These are phyloP conservation scores for Bolboschoenoplectus hybrid DNA, from an alignment of 202 grass and related monocot species.

Conservation along the genomic window DNA sequence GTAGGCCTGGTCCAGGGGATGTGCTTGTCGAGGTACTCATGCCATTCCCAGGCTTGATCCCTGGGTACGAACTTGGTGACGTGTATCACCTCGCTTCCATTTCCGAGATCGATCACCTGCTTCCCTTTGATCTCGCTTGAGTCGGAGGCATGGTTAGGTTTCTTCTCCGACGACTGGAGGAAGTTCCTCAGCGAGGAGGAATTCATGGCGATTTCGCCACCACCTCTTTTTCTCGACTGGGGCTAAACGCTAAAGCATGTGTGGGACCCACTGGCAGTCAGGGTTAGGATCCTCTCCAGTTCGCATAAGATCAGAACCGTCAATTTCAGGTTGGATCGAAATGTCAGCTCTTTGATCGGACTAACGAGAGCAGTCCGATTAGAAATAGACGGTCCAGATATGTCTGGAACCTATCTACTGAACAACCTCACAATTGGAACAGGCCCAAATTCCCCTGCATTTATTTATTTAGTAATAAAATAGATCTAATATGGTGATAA, in stretches of 20 bases:
- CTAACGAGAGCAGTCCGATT: too few species aligned
- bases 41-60: conserved; percentile 74
- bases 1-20: conserved; percentile 70
- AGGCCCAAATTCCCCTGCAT: neutral
- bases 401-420: neutral
- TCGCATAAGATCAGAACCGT: too few species aligned
- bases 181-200: conserved; percentile 49
- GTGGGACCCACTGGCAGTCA: too few species aligned
- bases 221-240: neutral
- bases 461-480: neutral
- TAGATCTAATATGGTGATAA: too few species aligned
- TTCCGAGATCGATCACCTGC: conserved; percentile 57
- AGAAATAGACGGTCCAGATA: too few species aligned
- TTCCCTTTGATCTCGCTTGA: conserved; percentile 1
- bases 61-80: conserved; percentile 54
- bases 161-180: neutral
- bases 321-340: too few species aligned
- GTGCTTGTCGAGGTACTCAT: conserved; percentile 62
- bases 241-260: neutral
- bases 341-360: neutral
- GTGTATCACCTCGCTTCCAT: conserved; percentile 76
- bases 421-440: neutral
- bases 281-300: neutral
- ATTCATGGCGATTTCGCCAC: conserved; percentile 43
- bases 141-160: neutral